Base-by-base conservation (phyloP, 108 stramenopile species). In the Cyclotella sp. region DNA sequence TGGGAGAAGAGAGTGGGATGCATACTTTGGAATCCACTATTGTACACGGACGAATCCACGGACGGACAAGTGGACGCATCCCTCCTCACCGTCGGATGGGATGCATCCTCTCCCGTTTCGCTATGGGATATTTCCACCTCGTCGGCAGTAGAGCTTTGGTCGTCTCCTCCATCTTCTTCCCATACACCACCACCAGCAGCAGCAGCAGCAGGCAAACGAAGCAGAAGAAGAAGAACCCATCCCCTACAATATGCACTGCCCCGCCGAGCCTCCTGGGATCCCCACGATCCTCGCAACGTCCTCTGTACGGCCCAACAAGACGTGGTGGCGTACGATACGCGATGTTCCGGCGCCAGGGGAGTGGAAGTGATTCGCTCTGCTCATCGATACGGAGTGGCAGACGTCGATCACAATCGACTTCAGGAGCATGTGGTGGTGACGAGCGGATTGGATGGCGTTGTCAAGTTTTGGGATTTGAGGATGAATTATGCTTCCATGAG, bases 381-480 rank as follows among this genome's bases (percentile, higher is more conserved):
- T 40, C 95, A 93, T 80, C 78, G 90, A 27, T 88, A 79, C 63
- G 92, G 89, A 27, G 83, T 90, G 19, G 87, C 88, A 9, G 90
- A 90, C 78, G 69, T 99, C 39, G 93, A 97, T 84, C 98, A 94
- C 83, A 99, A 99, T 86, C 99, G 94, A 53, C 91, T 98, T 79
- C 95, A 94, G 70, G 96, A 98, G 0, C 84, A 92, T 60, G 84
- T 89, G 26, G 70, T 98, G 51, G 86, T 86, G 11, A 98, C 99
- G 11, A 65, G 87, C 5, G 97, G 97, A 18, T 89, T 94, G 70
- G 99, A 99, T 73, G 91, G 96, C 0, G 68, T 93, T 27, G 51
- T 99, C 53, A 97, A 97, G 72, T 97, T 99, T 76, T 99, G 98
- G 97, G 99, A 99, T 87, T 72, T 93, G 79, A 89, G 92, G 39